Conservation (phyloP, 225 moss, liverwort and hornwort genomes). For the Antitrichia curtipendula region DNA sequence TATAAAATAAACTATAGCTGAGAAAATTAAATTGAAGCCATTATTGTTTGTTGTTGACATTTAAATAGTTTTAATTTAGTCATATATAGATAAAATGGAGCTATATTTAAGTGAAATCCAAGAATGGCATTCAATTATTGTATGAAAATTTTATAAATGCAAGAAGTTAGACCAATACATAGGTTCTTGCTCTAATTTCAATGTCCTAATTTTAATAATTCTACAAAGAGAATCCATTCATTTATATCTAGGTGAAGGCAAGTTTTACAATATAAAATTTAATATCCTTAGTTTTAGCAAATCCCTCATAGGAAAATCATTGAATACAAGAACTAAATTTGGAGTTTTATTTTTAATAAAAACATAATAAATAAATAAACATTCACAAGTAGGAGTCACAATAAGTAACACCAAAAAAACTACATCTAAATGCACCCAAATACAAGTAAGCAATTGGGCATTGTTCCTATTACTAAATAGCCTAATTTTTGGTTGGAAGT, state of each 20-base stretch:
- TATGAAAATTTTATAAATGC: fast-evolving
- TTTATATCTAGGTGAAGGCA: no score
- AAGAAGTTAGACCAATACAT: not conserved
- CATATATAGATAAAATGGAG: not conserved
- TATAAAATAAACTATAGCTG: not conserved
- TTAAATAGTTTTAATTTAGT: not conserved
- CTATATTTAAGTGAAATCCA: not conserved
- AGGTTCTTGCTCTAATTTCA: not conserved
- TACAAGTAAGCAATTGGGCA: not conserved
- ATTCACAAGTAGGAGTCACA: not conserved
- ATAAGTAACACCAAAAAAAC: not conserved
- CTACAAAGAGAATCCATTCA: not conserved
- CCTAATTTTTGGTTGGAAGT: not conserved
- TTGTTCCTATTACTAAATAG: not conserved
- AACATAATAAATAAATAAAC: not conserved
- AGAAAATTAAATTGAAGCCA: not conserved
- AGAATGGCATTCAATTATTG: not conserved
- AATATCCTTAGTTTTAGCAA: not conserved
- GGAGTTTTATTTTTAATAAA: not conserved
- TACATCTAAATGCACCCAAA: not conserved
- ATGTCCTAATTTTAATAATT: not conserved
- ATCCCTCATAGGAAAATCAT: not conserved
- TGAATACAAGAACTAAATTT: not conserved
- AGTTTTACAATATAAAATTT: not conserved
- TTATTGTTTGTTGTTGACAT: fast-evolving